These are phyloP conservation scores for Diplodia corticola DNA, from an alignment of 2,329 filamentous ascomycete genomes.

Conservation along the genomic window DNA sequence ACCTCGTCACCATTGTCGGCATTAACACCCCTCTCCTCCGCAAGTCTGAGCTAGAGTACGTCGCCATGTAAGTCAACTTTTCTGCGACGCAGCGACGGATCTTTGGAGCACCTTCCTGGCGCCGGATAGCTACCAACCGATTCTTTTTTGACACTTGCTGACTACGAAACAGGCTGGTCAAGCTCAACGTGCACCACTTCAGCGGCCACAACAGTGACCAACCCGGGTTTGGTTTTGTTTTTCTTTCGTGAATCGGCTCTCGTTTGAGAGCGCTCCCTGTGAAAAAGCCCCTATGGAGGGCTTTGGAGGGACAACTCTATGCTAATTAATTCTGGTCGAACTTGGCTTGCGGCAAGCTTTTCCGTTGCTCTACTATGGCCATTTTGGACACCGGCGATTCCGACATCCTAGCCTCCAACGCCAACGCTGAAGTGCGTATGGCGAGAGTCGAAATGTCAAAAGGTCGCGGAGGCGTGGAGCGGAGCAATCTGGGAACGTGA, in stretches of 20 bases:
- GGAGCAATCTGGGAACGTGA: constrained; percentile 16
- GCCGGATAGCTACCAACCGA: too few species aligned
- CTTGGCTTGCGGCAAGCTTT: constrained; percentile 98
- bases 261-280: constrained; percentile 62
- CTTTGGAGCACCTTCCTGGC: too few species aligned
- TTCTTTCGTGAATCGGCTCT: not conserved
- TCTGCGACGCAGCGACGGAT: too few species aligned
- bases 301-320: constrained; percentile 81
- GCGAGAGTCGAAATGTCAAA: not conserved
- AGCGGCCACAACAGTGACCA: constrained; percentile 95
- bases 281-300: constrained; percentile 77
- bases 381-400: constrained; percentile 95
- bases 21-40: constrained; percentile 98
- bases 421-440: constrained; percentile 38
- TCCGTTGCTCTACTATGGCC: constrained; percentile 96
- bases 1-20: constrained; percentile 92
- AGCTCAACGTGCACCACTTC: constrained; percentile 97
- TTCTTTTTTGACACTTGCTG: too few species aligned
- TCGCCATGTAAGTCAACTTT: constrained; percentile 27
- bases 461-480: not conserved
- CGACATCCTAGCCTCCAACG: constrained; percentile 84
- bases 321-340: constrained; percentile 76
- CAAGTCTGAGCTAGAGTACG: constrained; percentile 94
- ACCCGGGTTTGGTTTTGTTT: constrained; percentile 29
- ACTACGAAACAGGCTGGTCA: constrained; percentile 57